Conservation (phyloP, 2,329 filamentous ascomycete genomes). For the Diplodia sapinea region DNA sequence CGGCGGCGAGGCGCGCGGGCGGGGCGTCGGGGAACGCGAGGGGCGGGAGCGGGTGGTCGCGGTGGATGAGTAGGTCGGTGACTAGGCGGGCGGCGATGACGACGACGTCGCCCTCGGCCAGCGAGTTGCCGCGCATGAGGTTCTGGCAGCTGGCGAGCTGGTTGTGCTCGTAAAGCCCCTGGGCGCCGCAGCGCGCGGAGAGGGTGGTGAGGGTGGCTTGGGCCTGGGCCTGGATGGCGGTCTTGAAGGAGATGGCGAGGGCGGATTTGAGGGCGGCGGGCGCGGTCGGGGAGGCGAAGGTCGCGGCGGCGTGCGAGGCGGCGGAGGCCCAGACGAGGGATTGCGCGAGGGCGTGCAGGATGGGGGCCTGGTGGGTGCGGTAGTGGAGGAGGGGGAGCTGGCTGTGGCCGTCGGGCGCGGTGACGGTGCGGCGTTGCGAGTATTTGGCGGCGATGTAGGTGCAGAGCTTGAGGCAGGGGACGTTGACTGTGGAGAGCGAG, state of each 20-base stretch:
- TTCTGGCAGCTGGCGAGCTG: background rate
- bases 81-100: constrained; percentile 1
- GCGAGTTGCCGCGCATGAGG: constrained; percentile 22
- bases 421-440: background rate
- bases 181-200: constrained; percentile 15
- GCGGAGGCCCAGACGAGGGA: constrained; percentile 10
- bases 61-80: background rate
- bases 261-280: background rate
- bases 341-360: constrained; percentile 5
- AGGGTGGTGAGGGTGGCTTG: background rate
- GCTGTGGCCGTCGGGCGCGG: background rate
- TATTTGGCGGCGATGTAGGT: constrained; percentile 15
- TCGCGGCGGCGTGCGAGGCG: background rate
- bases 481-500: constrained; percentile 24
- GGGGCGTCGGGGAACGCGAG: background rate
- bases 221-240: background rate
- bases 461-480: constrained; percentile 24
- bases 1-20: background rate
- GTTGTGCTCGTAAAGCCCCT: constrained; percentile 23
- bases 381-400: background rate
- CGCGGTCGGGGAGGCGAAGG: background rate
- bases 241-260: constrained; percentile 7
- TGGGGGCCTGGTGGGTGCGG: background rate
- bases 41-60: background rate
- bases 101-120: constrained; percentile 17